phyloP scores from a whole-genome alignment of 2,329 filamentous ascomycete species.

The Rutstroemia sp. region DNA sequence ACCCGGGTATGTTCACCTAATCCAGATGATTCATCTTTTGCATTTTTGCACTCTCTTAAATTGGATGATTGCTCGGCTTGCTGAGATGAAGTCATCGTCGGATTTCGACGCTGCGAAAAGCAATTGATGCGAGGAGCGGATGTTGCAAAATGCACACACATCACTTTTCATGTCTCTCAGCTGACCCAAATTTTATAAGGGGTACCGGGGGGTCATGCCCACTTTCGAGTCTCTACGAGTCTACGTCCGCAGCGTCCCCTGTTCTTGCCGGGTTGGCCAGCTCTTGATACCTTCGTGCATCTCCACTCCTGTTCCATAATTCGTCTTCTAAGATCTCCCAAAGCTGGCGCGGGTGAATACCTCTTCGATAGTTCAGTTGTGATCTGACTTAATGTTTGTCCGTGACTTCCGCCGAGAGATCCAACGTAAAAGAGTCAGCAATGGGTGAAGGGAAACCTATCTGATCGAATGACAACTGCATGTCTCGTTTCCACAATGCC shows the following conservation, averaged over 20 bases:
- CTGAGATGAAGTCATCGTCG: slow-evolving; percentile 8
- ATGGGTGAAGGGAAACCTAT: background rate
- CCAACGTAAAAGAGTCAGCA: background rate
- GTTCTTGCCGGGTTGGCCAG: background rate
- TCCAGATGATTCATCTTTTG: slow-evolving; percentile 4
- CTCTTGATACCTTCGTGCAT: slow-evolving; percentile 1
- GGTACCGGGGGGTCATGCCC: background rate
- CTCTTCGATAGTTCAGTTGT: background rate
- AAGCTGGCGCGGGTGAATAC: background rate
- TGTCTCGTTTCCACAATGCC: background rate
- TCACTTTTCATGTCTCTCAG: slow-evolving; percentile 7
- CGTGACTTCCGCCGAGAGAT: slow-evolving; percentile 1
- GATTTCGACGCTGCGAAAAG: slow-evolving; percentile 5
- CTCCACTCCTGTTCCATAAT: slow-evolving; percentile 10
- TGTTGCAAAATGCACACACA: slow-evolving; percentile 3
- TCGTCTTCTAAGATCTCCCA: slow-evolving; percentile 7
- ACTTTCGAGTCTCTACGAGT: slow-evolving; percentile 2
- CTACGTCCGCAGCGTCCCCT: slow-evolving; percentile 1
- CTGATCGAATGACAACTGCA: background rate
- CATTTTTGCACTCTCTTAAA: background rate
- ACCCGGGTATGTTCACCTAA: background rate
- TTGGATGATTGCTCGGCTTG: background rate
- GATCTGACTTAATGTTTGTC: slow-evolving; percentile 1
- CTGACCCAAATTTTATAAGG: slow-evolving; percentile 3
- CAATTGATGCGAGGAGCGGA: background rate